Base-by-base conservation (phyloP, 768 basidiomycete species). In the Lentinula boryana region DNA sequence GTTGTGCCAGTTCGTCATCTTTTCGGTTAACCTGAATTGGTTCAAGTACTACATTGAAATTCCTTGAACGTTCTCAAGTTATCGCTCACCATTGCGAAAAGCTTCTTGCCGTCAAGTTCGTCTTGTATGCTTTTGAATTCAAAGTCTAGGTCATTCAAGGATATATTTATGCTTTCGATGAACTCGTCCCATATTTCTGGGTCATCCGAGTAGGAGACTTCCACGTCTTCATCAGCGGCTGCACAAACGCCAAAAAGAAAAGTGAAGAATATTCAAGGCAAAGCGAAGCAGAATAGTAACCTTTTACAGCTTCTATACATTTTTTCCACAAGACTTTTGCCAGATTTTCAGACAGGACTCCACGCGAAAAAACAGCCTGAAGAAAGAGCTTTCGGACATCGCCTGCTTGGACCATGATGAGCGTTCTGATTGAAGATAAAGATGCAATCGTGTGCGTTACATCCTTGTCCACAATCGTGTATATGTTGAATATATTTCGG, bases 321-420 rank as follows among this genome's bases (percentile, higher is more conserved):
- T 86, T 87, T 62, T 76, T 73, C 85, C 88, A 91, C 16, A 94
- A 76, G 41, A 78, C 72, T 53, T 84, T 77, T 0, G 86, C 90
- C 2, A 91, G 79, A 21, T 79, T 79, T 51, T 77, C 78, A n/a
- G 90, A 84, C 4, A 94, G 70, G 8, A 85, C 72, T 15, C 86
- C 81, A 16, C 91, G 81, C 21, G 91, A 90, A 27, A 94, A 74
- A 21, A 93, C 74, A 0, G 89, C 84, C 63, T 95, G 93, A 18
- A 94, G 80, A 65, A 91, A 94, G 50, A 95, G 81, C 40, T 85
- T 83, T 63, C 85, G 83, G 4, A 90, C 85, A 69, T 93, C 89
- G 70, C 74, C 74, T n/a, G 82, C 66, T 40, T 77, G 76, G 44
- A 78, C 79, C 76, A 84, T 77, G 55, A 56, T 44, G 60, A 16